These are phyloP conservation scores for Fusarium nisikadoi DNA, from an alignment of 2,329 filamentous ascomycete species.

Conservation along the genomic window DNA sequence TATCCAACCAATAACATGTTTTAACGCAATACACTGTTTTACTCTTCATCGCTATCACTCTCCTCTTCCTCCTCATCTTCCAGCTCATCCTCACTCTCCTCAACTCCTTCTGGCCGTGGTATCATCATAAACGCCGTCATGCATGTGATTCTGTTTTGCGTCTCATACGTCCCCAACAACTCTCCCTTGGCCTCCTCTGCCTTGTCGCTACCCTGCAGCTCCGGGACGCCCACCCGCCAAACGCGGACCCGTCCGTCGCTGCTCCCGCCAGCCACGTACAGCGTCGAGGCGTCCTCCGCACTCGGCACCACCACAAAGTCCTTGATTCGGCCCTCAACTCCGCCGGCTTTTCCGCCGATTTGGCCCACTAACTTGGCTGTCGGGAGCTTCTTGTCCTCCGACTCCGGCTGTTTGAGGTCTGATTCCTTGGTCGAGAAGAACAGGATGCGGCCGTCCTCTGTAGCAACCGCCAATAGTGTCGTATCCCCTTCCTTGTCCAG, in stretches of 20 bases:
- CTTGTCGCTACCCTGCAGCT: slow-evolving; percentile 52
- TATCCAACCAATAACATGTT: neutral
- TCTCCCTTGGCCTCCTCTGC: slow-evolving; percentile 45
- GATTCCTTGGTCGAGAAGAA: slow-evolving; percentile 78
- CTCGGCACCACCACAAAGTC: slow-evolving; percentile 78
- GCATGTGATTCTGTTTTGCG: slow-evolving; percentile 89
- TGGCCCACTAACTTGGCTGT: slow-evolving; percentile 77
- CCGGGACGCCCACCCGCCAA: slow-evolving; percentile 69
- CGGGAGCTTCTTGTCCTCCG: slow-evolving; percentile 52
- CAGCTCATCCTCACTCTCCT: slow-evolving; percentile 66
- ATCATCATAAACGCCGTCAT: slow-evolving; percentile 88
- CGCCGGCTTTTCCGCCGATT: slow-evolving; percentile 77
- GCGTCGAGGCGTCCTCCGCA: slow-evolving; percentile 51
- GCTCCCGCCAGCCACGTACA: slow-evolving; percentile 76
- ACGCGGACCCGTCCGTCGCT: slow-evolving; percentile 88
- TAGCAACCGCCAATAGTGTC: slow-evolving; percentile 78
- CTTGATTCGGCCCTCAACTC: slow-evolving; percentile 81
- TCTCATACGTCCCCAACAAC: slow-evolving; percentile 82
- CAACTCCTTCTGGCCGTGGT: slow-evolving; percentile 68
- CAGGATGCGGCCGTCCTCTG: slow-evolving; percentile 87
- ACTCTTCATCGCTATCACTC: slow-evolving; percentile 52
- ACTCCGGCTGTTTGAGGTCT: slow-evolving; percentile 54
- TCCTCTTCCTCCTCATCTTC: slow-evolving; percentile 57
- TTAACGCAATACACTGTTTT: neutral
- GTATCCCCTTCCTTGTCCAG: slow-evolving; percentile 55